A percentile compares a stretch with the other conserved stretches of the same genome.
Evolutionary conservation across 2,329 filamentous ascomycete genomes (phyloP).

Genomic region (Periconia macrospinosa): DNA sequence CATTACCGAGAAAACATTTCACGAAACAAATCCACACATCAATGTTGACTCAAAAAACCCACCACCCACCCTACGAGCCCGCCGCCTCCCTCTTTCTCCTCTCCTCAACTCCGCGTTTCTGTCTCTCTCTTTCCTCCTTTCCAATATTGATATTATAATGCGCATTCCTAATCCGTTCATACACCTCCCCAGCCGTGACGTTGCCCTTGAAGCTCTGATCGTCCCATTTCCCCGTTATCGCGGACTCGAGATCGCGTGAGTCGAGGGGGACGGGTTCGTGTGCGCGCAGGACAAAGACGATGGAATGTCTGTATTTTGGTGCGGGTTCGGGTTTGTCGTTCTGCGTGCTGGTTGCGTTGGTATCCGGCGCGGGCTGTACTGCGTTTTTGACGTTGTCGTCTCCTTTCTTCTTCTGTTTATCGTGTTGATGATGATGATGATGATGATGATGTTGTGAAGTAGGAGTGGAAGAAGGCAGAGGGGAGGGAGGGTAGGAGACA

Average conservation of each 20-base stretch:
- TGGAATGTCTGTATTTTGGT: slow-evolving; percentile 34
- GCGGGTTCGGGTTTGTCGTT: neutral
- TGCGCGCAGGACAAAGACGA: slow-evolving; percentile 42
- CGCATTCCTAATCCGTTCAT: slow-evolving; percentile 28
- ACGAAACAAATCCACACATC: no score
- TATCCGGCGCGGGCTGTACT: no score
- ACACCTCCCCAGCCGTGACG: slow-evolving; percentile 35
- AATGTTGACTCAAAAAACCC: no score
- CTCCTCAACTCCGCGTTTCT: slow-evolving; percentile 21
- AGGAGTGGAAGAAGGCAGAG: neutral
- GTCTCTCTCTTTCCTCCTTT: slow-evolving; percentile 33
- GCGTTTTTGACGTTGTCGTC: neutral
- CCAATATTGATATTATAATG: slow-evolving; percentile 44
- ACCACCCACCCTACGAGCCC: neutral
- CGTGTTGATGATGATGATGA: neutral
- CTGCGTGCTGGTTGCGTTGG: neutral
- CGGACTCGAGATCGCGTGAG: slow-evolving; percentile 28
- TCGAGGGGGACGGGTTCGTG: slow-evolving; percentile 31
- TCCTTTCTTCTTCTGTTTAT: neutral
- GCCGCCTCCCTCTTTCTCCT: slow-evolving; percentile 2
- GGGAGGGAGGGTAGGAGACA: slow-evolving; percentile 26
- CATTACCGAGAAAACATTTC: no score
- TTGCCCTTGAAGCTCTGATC: slow-evolving; percentile 10
- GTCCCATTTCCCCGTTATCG: slow-evolving; percentile 31
- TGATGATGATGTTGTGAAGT: neutral